Conservation (phyloP, 768 basidiomycete species). For the Boletus coccyginus region DNA sequence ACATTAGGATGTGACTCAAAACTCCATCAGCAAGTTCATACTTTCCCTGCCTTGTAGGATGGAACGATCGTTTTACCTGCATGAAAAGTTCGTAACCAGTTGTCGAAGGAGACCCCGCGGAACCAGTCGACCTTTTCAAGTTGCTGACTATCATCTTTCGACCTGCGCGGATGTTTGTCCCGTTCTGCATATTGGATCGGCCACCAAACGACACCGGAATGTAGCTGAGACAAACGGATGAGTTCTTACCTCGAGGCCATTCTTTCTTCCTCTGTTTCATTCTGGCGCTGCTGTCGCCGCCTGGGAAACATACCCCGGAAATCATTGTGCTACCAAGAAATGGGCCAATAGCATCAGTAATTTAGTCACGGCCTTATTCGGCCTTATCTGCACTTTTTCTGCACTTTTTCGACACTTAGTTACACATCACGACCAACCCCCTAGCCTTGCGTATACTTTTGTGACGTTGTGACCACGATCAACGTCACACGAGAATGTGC, state of each 20-base stretch:
- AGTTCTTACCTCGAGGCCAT: slow-evolving; percentile 57
- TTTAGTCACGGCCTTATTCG: too few relatives aligned
- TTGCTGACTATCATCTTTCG: slow-evolving; percentile 40
- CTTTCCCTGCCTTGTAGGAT: slow-evolving; percentile 47
- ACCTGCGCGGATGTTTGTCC: slow-evolving; percentile 45
- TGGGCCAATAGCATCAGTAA: not conserved
- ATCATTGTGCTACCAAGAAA: slow-evolving; percentile 13
- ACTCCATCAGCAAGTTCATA: slow-evolving; percentile 71
- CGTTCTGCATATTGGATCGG: slow-evolving; percentile 5
- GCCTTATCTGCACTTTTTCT: too few relatives aligned
- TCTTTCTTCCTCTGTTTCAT: slow-evolving; percentile 15
- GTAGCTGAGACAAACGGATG: slow-evolving; percentile 34
- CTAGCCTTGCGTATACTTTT: too few relatives aligned
- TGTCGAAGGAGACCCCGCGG: slow-evolving; percentile 76
- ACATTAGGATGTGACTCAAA: slow-evolving; percentile 68
- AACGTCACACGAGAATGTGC: too few relatives aligned
- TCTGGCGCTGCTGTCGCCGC: slow-evolving; percentile 13
- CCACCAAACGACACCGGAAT: not conserved
- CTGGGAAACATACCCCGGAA: slow-evolving; percentile 21
- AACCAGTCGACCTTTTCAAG: slow-evolving; percentile 63
- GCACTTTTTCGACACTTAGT: too few relatives aligned
- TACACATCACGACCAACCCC: too few relatives aligned
- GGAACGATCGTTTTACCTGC: slow-evolving; percentile 51
- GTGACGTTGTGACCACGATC: too few relatives aligned
- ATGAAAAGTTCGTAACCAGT: slow-evolving; percentile 83